Evolutionary conservation across 345 rosid species (phyloP).

Genomic region (Acer negundo): DNA sequence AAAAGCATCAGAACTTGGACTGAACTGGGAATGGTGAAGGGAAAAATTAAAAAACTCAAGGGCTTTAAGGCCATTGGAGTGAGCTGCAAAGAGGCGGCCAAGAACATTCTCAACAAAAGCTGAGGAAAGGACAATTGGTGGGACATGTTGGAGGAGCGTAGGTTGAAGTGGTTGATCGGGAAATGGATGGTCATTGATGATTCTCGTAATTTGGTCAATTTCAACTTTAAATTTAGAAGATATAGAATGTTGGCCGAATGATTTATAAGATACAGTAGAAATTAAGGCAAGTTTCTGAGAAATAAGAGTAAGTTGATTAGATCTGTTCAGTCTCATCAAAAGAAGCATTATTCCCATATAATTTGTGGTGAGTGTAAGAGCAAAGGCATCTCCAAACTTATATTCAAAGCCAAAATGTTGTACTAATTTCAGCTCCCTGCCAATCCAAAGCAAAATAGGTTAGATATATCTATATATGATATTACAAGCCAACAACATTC

Average conservation of each 20-base stretch:
- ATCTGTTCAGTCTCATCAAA: constrained; percentile 1
- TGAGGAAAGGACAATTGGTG: constrained; percentile 36
- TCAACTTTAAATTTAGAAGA: constrained; percentile 27
- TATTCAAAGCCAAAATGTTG: not conserved
- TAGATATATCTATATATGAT: not conserved
- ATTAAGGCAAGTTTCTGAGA: constrained; percentile 10
- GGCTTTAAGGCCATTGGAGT: constrained; percentile 88
- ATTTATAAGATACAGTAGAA: constrained; percentile 18
- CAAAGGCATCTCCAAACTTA: not conserved
- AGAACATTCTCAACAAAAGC: constrained; percentile 62
- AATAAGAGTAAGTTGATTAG: not conserved
- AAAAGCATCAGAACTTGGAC: constrained; percentile 62
- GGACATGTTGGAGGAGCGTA: constrained; percentile 42
- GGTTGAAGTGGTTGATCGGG: constrained; percentile 64
- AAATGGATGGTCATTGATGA: constrained; percentile 78
- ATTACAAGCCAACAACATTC: not conserved
- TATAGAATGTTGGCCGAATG: not conserved
- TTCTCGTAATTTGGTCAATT: constrained; percentile 50
- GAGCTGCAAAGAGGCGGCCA: constrained; percentile 84
- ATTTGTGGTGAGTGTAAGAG: not conserved
- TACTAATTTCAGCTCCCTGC: not conserved
- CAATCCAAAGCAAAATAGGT: not conserved
- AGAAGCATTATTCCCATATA: constrained; percentile 10
- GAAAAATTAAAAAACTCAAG: constrained; percentile 71
- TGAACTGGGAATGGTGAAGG: constrained; percentile 32